Conservation (phyloP, 1,139 yeast species). For the Saccharomycopsis hybrid region DNA sequence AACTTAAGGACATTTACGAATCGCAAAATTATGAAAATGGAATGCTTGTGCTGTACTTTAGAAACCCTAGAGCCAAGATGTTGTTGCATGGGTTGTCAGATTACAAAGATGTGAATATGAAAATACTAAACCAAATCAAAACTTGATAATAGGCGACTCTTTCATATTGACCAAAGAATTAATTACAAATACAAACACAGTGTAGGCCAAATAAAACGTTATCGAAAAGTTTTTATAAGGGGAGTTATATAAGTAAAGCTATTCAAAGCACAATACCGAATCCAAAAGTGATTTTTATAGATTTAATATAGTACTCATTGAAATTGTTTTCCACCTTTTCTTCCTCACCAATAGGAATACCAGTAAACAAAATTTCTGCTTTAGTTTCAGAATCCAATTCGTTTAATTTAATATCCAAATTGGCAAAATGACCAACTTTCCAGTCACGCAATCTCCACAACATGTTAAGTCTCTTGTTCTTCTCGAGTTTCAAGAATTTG, state of each 20-base stretch:
- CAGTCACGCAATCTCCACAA: slow-evolving; percentile 86
- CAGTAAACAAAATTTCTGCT: slow-evolving; percentile 71
- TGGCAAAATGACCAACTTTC: slow-evolving; percentile 78
- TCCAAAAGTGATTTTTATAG: slow-evolving; percentile 88
- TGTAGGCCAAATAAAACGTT: too few species aligned
- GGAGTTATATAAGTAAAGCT: too few species aligned
- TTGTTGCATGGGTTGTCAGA: slow-evolving; percentile 12
- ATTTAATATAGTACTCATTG: slow-evolving; percentile 78
- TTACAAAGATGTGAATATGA: slow-evolving; percentile 5
- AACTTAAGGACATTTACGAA: not conserved
- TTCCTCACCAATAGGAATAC: slow-evolving; percentile 97
- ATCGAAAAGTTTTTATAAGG: too few species aligned
- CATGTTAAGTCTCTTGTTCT: slow-evolving; percentile 55
- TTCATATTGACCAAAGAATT: too few species aligned
- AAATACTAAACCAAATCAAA: slow-evolving; percentile 6
- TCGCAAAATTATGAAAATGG: slow-evolving; percentile 6
- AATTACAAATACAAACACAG: too few species aligned
- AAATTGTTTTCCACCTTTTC: slow-evolving; percentile 81
- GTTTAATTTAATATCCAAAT: slow-evolving; percentile 54
- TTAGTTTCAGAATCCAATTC: slow-evolving; percentile 81
- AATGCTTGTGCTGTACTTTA: slow-evolving; percentile 10
- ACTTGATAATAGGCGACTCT: not conserved
- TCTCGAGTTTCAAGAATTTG: slow-evolving; percentile 52
- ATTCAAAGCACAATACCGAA: slow-evolving; percentile 71
- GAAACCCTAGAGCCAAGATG: slow-evolving; percentile 12